A percentile compares a stretch with the other conserved stretches of the same genome.
phyloP scores from a whole-genome alignment of 371 early-diverging fungal species.

The Blakeslea trispora region DNA sequence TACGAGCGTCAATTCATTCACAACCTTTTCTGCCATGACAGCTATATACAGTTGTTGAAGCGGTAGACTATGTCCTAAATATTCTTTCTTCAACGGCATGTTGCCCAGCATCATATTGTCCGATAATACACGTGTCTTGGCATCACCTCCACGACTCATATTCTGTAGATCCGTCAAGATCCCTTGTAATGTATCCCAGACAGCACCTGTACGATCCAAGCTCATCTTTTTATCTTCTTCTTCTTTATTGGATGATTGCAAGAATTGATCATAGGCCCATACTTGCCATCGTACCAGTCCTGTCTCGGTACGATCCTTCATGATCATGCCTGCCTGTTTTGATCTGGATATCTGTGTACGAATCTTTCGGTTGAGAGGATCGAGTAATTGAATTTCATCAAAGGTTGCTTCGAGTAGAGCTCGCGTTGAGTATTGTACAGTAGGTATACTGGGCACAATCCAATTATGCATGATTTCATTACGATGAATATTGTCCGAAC shows the following conservation, averaged over 20 bases:
- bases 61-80: constrained; percentile 24
- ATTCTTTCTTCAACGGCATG: constrained; percentile 43
- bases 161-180: constrained; percentile 42
- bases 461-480: constrained; percentile 52
- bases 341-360: constrained; percentile 39
- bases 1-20: constrained; percentile 22
- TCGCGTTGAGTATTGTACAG: constrained; percentile 42
- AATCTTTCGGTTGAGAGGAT: constrained; percentile 26
- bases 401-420: constrained; percentile 39
- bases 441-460: constrained; percentile 39
- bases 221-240: background rate
- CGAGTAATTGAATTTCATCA: constrained; percentile 13
- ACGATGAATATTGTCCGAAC: constrained; percentile 33
- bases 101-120: constrained; percentile 50
- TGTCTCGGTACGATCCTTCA: constrained; percentile 41
- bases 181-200: constrained; percentile 50
- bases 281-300: constrained; percentile 46
- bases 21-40: constrained; percentile 42
- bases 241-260: constrained; percentile 13
- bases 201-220: constrained; percentile 24
- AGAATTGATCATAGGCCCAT: constrained; percentile 41
- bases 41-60: constrained; percentile 41
- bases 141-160: constrained; percentile 10
- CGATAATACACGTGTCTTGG: constrained; percentile 28
- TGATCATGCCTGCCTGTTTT: constrained; percentile 39